These are phyloP conservation scores for Fusarium sp. DNA, from an alignment of 2,329 filamentous ascomycete genomes.

Conservation along the genomic window DNA sequence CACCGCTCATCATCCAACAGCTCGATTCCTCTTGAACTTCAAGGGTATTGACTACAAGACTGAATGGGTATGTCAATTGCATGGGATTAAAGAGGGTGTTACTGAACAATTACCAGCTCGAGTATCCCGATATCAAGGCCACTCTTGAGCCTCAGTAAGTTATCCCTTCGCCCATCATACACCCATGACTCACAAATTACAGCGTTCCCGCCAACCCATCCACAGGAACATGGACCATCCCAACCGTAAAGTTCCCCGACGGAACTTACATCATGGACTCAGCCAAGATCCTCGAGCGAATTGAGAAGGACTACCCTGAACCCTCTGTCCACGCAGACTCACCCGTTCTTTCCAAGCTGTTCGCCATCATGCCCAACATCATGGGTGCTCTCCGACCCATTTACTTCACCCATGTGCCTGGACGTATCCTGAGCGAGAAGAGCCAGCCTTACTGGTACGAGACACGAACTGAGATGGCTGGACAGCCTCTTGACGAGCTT, in stretches of 20 bases:
- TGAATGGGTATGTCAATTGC: conserved; percentile 61
- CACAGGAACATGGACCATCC: conserved; percentile 52
- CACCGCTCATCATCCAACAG: conserved; percentile 52
- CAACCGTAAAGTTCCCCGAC: conserved; percentile 65
- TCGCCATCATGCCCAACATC: conserved; percentile 51
- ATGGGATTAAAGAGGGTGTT: not conserved
- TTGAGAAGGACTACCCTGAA: conserved; percentile 69
- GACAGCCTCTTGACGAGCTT: conserved; percentile 64
- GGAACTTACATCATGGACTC: conserved; percentile 74
- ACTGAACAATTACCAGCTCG: conserved; percentile 53
- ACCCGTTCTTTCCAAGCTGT: conserved; percentile 58
- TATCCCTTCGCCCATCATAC: not conserved
- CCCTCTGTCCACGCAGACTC: conserved; percentile 69
- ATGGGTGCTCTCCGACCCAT: conserved; percentile 53
- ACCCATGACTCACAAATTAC: conserved; percentile 1
- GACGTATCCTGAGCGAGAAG: conserved; percentile 60
- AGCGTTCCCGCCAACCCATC: conserved; percentile 37
- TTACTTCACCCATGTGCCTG: conserved; percentile 61
- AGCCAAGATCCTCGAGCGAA: conserved; percentile 64
- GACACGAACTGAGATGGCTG: conserved; percentile 61
- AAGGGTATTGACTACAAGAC: conserved; percentile 75
- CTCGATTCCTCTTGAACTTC: conserved; percentile 73
- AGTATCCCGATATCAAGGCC: conserved; percentile 73
- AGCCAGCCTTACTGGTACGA: conserved; percentile 66
- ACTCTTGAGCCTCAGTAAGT: conserved; percentile 65